Percentiles rank a stretch among this genome's conserved stretches.
Evolutionary conservation across 2,329 filamentous ascomycete genomes (phyloP).

Genomic region (Penicillium sp.): DNA sequence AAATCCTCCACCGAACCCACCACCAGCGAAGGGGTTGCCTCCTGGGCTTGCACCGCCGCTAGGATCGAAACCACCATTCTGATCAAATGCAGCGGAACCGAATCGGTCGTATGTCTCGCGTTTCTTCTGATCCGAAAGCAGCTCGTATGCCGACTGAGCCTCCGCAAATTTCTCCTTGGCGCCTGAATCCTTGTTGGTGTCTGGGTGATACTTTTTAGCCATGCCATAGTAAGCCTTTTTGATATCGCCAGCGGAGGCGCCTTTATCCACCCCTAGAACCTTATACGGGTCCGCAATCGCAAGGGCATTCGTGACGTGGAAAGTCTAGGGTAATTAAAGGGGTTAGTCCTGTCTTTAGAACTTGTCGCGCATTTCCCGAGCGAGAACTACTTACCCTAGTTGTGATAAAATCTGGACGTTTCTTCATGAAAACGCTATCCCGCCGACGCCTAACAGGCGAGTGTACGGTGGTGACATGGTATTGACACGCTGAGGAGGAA

Average conservation of each 20-base stretch:
- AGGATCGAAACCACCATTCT: constrained; percentile 77
- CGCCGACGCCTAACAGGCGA: constrained; percentile 34
- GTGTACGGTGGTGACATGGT: constrained; percentile 37
- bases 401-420: constrained; percentile 28
- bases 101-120: constrained; percentile 90
- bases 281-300: constrained; percentile 85
- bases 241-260: constrained; percentile 82
- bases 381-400: constrained; percentile 37
- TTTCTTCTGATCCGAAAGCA: constrained; percentile 91
- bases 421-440: constrained; percentile 32
- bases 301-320: constrained; percentile 58
- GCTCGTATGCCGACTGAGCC: constrained; percentile 90
- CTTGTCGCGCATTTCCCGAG: neutral
- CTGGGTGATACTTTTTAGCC: constrained; percentile 96
- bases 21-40: constrained; percentile 60
- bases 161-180: constrained; percentile 96
- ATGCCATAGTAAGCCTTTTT: constrained; percentile 98
- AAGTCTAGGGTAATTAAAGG: constrained; percentile 36
- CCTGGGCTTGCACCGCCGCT: constrained; percentile 55
- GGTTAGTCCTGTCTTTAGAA: constrained; percentile 11
- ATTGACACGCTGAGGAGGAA: constrained; percentile 42
- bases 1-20: constrained; percentile 66
- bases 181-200: constrained; percentile 93
- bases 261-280: constrained; percentile 81
- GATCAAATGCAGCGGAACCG: constrained; percentile 76